These are phyloP conservation scores for Taphrina confusa DNA, from an alignment of 1,139 yeast genomes.

Conservation along the genomic window DNA sequence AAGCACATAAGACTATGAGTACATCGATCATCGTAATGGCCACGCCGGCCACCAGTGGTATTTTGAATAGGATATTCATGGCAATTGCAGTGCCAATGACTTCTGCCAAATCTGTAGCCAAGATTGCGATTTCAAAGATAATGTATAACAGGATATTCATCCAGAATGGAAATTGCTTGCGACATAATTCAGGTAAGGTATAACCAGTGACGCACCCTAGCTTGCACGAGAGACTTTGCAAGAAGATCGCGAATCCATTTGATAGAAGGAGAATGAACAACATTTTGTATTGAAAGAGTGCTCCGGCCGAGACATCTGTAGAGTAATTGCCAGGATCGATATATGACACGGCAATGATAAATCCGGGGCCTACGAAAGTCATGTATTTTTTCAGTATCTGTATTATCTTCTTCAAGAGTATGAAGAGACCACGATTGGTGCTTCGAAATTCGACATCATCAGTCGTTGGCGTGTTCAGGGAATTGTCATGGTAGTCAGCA, in stretches of 20 bases:
- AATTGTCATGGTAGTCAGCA: no score
- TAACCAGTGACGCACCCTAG: constrained; percentile 86
- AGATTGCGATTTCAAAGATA: constrained; percentile 82
- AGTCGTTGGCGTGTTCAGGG: no score
- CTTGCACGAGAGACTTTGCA: constrained; percentile 81
- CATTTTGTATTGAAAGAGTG: constrained; percentile 78
- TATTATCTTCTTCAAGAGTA: no score
- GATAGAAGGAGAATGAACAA: constrained; percentile 78
- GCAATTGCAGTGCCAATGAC: constrained; percentile 94
- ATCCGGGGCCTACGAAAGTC: constrained; percentile 71
- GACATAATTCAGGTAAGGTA: constrained; percentile 83
- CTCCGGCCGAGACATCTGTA: constrained; percentile 92
- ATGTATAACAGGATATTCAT: constrained; percentile 64
- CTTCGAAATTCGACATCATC: no score
- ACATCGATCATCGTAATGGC: constrained; percentile 82
- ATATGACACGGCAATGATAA: constrained; percentile 92
- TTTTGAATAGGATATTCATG: constrained; percentile 70
- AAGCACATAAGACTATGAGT: constrained; percentile 78
- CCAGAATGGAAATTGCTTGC: constrained; percentile 66
- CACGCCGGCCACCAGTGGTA: constrained; percentile 81
- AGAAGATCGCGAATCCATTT: constrained; percentile 79
- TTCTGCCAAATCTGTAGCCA: constrained; percentile 91
- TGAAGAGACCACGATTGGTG: no score
- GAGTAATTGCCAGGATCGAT: constrained; percentile 98
- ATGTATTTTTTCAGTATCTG: constrained; percentile 13